Conservation (phyloP, 805 yeast genomes). For the Danielozyma ontarioensis region DNA sequence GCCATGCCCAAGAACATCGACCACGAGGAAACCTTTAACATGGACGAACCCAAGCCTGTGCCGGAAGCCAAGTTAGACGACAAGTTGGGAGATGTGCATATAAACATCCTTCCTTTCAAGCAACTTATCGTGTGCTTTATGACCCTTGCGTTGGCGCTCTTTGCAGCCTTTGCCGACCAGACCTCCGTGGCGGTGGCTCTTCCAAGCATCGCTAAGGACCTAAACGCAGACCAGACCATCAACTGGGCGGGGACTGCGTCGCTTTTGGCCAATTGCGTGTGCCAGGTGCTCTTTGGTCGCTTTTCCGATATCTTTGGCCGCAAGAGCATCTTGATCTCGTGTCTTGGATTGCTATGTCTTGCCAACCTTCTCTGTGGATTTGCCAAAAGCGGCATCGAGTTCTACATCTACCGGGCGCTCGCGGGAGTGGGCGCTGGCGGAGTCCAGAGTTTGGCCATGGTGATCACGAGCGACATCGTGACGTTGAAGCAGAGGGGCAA, state of each 20-base stretch:
- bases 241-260: constrained; percentile 59
- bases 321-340: constrained; percentile 36
- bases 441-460: constrained; percentile 45
- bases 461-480: constrained; percentile 49
- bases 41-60: too few species aligned
- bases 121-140: constrained; percentile 32
- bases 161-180: constrained; percentile 45
- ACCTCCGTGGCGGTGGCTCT: constrained; percentile 45
- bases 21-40: too few species aligned
- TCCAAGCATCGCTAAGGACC: constrained; percentile 43
- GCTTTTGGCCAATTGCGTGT: constrained; percentile 45
- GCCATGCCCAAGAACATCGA: too few species aligned
- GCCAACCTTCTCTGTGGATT: constrained; percentile 50
- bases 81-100: constrained; percentile 37
- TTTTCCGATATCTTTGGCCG: constrained; percentile 53
- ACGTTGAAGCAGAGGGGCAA: constrained; percentile 50
- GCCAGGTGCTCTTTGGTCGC: constrained; percentile 51
- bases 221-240: constrained; percentile 43
- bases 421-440: constrained; percentile 58
- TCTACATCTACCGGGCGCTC: constrained; percentile 48
- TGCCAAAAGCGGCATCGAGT: constrained; percentile 43
- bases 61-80: constrained; percentile 9
- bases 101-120: constrained; percentile 33
- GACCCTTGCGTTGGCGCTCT: constrained; percentile 33
- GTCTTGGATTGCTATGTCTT: constrained; percentile 34